phyloP scores from a whole-genome alignment of 2,329 filamentous ascomycete genomes.

The Diplodia corticola region DNA sequence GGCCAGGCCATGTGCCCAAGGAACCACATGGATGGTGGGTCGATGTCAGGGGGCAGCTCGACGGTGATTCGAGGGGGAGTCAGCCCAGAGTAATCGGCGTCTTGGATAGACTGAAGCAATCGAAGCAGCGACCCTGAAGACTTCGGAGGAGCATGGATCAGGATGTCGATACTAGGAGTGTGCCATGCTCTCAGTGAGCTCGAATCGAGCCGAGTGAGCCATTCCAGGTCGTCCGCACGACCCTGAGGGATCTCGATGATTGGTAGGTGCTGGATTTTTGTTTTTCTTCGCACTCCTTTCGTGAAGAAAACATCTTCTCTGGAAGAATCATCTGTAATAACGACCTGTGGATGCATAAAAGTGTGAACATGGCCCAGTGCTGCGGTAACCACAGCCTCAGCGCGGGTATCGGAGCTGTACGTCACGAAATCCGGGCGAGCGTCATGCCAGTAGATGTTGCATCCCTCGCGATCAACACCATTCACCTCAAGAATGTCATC shows the following conservation, averaged over 20 bases:
- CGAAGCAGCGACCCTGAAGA: slow-evolving; percentile 74
- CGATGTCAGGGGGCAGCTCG: slow-evolving; percentile 73
- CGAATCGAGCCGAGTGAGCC: slow-evolving; percentile 77
- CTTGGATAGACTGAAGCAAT: slow-evolving; percentile 72
- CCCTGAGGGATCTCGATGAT: slow-evolving; percentile 73
- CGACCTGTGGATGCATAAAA: slow-evolving; percentile 75
- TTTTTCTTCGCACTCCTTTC: slow-evolving; percentile 58
- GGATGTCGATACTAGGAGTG: slow-evolving; percentile 73
- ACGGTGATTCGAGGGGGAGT: slow-evolving; percentile 75
- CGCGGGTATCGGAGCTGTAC: slow-evolving; percentile 68
- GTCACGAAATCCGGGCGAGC: slow-evolving; percentile 72
- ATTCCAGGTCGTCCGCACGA: slow-evolving; percentile 64
- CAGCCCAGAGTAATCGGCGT: slow-evolving; percentile 73
- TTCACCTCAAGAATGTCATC: slow-evolving; percentile 73
- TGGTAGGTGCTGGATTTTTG: slow-evolving; percentile 55
- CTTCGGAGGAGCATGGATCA: slow-evolving; percentile 72
- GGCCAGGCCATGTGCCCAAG: slow-evolving; percentile 64
- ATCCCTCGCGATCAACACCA: slow-evolving; percentile 66
- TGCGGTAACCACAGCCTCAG: slow-evolving; percentile 63
- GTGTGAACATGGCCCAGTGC: slow-evolving; percentile 70
- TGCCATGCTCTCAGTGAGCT: slow-evolving; percentile 75
- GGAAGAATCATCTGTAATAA: slow-evolving; percentile 67
- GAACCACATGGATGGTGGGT: slow-evolving; percentile 61
- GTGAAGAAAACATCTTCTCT: slow-evolving; percentile 71
- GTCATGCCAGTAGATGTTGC: slow-evolving; percentile 69